Evolutionary conservation across 306 rosid genomes (phyloP).

Genomic region (Cicer bijugum): DNA sequence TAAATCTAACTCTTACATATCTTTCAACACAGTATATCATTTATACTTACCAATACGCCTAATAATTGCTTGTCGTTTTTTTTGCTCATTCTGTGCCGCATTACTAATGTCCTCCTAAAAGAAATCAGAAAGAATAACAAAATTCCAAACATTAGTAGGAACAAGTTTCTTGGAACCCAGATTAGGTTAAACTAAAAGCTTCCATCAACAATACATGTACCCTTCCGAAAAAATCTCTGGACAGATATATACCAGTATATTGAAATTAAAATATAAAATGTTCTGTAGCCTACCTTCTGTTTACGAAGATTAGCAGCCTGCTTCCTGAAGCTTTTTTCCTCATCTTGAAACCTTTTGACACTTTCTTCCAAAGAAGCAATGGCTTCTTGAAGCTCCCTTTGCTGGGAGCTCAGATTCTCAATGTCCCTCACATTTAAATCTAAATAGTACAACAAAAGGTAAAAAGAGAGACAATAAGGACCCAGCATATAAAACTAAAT

Average conservation of each 20-base stretch:
- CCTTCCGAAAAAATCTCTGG: not conserved
- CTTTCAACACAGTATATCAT: constrained; percentile 27
- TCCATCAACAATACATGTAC: constrained; percentile 5
- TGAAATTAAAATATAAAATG: constrained; percentile 10
- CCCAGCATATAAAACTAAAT: constrained; percentile 22
- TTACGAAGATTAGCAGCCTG: constrained; percentile 73
- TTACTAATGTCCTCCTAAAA: constrained; percentile 67
- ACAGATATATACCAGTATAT: constrained; percentile 4
- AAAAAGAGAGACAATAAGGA: not conserved
- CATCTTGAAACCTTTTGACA: constrained; percentile 55
- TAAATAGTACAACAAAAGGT: constrained; percentile 44
- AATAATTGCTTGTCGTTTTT: constrained; percentile 53
- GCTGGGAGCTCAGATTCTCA: constrained; percentile 62
- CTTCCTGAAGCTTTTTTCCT: constrained; percentile 56
- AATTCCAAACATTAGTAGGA: constrained; percentile 3
- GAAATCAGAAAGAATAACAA: constrained; percentile 26
- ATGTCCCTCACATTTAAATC: constrained; percentile 73
- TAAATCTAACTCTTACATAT: constrained; percentile 20
- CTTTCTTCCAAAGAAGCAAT: constrained; percentile 58
- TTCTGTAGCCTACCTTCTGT: constrained; percentile 61
- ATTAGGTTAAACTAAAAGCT: constrained; percentile 19
- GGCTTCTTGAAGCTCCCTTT: constrained; percentile 65
- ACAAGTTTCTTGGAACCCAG: constrained; percentile 17
- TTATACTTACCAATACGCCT: constrained; percentile 62
- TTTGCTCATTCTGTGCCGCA: constrained; percentile 53